phyloP scores from a whole-genome alignment of 768 basidiomycete genomes.

The Solioccasus polychromus region DNA sequence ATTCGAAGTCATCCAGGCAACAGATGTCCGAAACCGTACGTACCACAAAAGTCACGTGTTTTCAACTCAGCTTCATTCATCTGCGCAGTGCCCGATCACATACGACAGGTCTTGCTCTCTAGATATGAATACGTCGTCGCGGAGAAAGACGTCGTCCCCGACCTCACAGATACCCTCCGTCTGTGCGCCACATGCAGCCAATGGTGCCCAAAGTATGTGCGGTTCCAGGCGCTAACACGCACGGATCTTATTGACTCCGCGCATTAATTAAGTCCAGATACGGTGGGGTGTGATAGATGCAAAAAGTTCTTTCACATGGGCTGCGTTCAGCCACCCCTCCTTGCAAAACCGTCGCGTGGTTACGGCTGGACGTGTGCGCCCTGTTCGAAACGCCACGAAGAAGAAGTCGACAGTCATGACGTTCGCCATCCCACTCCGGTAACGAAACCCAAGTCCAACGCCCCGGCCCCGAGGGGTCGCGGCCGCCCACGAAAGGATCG shows the following conservation, averaged over 20 bases:
- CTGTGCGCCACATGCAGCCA: slow-evolving; percentile 81
- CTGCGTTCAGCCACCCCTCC: slow-evolving; percentile 89
- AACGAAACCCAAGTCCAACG: slow-evolving; percentile 63
- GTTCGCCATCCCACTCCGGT: slow-evolving; percentile 56
- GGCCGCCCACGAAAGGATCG: slow-evolving; percentile 79
- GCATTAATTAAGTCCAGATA: slow-evolving; percentile 58
- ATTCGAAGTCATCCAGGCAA: slow-evolving; percentile 90
- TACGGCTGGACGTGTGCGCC: slow-evolving; percentile 98
- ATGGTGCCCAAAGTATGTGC: slow-evolving; percentile 84
- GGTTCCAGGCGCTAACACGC: slow-evolving; percentile 8
- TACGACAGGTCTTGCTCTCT: slow-evolving; percentile 69
- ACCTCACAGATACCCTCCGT: slow-evolving; percentile 83
- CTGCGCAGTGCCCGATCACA: slow-evolving; percentile 71
- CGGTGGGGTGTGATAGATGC: slow-evolving; percentile 88
- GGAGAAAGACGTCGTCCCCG: slow-evolving; percentile 89
- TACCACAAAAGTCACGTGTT: slow-evolving; percentile 20
- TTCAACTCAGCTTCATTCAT: slow-evolving; percentile 10
- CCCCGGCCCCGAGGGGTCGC: slow-evolving; percentile 67
- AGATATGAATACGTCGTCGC: slow-evolving; percentile 95
- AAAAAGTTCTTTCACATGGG: slow-evolving; percentile 93
- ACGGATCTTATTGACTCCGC: slow-evolving; percentile 23
- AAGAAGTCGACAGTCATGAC: slow-evolving; percentile 76
- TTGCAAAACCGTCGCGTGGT: slow-evolving; percentile 89
- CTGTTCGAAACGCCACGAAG: slow-evolving; percentile 84
- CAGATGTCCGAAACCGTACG: slow-evolving; percentile 87